Percentiles rank a stretch among this genome's conserved stretches.
These are phyloP conservation scores for Pseudogymnoascus sp. DNA, from an alignment of 2,329 filamentous ascomycete genomes.

Conservation along the genomic window DNA sequence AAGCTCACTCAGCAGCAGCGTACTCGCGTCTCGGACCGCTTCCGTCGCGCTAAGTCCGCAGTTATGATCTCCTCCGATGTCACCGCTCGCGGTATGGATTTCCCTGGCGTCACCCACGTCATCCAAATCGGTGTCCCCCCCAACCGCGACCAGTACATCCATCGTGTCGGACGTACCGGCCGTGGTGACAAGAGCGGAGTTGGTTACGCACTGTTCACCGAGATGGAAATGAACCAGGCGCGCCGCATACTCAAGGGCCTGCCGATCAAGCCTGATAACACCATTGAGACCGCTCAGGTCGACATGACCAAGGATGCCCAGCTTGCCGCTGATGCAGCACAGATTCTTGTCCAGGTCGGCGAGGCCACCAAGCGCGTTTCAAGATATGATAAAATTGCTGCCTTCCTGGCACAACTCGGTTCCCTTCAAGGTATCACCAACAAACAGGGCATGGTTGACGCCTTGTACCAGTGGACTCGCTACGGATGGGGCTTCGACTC, in stretches of 20 bases:
- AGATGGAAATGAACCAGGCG: constrained; percentile 17
- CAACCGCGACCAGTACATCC: constrained; percentile 64
- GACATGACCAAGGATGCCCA: constrained; percentile 30
- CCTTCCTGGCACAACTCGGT: constrained; percentile 22
- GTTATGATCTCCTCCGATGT: constrained; percentile 74
- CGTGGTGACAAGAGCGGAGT: constrained; percentile 66
- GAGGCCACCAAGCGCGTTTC: constrained; percentile 24
- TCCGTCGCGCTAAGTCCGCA: constrained; percentile 54
- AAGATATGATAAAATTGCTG: constrained; percentile 20
- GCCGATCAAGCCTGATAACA: constrained; percentile 23
- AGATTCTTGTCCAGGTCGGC: constrained; percentile 22
- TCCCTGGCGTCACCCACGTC: constrained; percentile 70
- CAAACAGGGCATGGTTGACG: constrained; percentile 11
- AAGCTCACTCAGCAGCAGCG: constrained; percentile 63
- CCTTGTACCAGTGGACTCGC: constrained; percentile 24
- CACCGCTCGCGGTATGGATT: constrained; percentile 76
- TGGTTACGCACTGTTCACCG: constrained; percentile 34
- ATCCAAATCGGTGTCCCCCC: constrained; percentile 61
- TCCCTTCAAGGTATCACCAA: constrained; percentile 7
- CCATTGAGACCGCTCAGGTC: constrained; percentile 20
- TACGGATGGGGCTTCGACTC: constrained; percentile 28
- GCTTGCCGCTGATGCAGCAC: constrained; percentile 22
- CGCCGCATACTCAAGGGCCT: constrained; percentile 21
- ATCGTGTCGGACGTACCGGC: constrained; percentile 67
- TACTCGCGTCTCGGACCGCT: constrained; percentile 61